A percentile compares a stretch with the other conserved stretches of the same genome.
Evolutionary conservation across 805 yeast species (phyloP).

Genomic region (Yarrowia sp.): DNA sequence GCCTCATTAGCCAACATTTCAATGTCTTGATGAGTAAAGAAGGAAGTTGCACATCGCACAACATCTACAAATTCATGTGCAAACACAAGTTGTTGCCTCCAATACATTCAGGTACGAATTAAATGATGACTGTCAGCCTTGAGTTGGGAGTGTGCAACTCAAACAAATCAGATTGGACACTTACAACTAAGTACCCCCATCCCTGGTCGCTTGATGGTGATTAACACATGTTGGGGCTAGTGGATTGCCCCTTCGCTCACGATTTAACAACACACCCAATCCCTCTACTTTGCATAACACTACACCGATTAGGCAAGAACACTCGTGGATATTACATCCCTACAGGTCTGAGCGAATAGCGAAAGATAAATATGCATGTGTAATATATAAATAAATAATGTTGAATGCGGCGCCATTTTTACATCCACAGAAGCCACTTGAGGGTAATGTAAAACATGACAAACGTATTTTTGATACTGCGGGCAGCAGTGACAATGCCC

Average conservation of each 20-base stretch:
- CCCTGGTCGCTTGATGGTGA: background rate
- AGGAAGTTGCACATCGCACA: background rate
- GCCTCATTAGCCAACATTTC: background rate
- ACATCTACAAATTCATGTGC: background rate
- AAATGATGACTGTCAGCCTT: background rate
- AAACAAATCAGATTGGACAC: background rate
- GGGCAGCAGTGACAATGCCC: constrained; percentile 30
- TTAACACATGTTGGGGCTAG: background rate
- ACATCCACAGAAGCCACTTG: constrained; percentile 34
- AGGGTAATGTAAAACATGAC: constrained; percentile 12
- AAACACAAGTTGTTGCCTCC: no score
- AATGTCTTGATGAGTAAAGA: background rate
- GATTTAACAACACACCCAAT: no score
- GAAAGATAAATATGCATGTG: background rate
- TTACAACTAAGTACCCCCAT: background rate
- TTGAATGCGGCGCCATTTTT: background rate
- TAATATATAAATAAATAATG: background rate
- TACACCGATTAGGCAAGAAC: background rate
- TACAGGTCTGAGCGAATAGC: no score
- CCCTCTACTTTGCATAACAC: no score
- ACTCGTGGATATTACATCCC: no score
- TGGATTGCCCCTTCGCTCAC: no score
- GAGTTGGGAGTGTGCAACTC: background rate
- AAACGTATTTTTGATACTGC: constrained; percentile 24
- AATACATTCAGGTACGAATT: no score